phyloP scores from a whole-genome alignment of 2,329 filamentous ascomycete species.

The Venturia pyrina region DNA sequence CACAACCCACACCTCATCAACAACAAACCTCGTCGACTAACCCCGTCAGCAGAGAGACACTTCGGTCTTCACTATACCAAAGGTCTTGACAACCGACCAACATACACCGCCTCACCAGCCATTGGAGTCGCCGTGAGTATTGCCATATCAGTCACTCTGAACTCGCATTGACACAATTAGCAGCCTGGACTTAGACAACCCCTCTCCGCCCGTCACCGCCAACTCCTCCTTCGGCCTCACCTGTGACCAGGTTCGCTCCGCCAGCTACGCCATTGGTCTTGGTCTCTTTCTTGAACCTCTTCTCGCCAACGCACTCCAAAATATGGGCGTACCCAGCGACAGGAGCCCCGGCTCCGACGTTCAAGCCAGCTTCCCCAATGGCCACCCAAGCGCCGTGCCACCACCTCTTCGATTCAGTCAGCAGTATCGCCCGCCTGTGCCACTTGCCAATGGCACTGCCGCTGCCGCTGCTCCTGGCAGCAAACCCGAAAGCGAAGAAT shows the following conservation, averaged over 20 bases:
- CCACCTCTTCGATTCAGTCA: constrained; percentile 3
- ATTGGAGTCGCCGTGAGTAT: neutral
- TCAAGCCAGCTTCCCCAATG: neutral
- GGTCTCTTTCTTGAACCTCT: neutral
- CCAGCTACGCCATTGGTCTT: neutral
- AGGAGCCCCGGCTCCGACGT: neutral
- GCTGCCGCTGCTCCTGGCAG: neutral
- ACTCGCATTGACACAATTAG: neutral
- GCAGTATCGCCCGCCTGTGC: neutral
- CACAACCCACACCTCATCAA: neutral
- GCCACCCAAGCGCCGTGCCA: constrained; percentile 4
- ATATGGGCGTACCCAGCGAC: neutral
- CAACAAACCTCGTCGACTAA: neutral
- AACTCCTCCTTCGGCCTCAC: neutral
- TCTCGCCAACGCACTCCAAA: neutral
- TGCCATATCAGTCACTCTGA: neutral
- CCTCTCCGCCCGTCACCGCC: neutral
- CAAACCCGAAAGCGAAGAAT: neutral
- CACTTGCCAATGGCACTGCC: neutral
- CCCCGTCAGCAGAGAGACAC: neutral
- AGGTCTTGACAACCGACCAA: neutral
- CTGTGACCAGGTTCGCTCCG: neutral
- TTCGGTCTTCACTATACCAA: neutral
- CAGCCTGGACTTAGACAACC: neutral
- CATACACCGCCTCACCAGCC: neutral